phyloP scores from a whole-genome alignment of 2,329 filamentous ascomycete genomes.

The Calonectria hawksworthii region DNA sequence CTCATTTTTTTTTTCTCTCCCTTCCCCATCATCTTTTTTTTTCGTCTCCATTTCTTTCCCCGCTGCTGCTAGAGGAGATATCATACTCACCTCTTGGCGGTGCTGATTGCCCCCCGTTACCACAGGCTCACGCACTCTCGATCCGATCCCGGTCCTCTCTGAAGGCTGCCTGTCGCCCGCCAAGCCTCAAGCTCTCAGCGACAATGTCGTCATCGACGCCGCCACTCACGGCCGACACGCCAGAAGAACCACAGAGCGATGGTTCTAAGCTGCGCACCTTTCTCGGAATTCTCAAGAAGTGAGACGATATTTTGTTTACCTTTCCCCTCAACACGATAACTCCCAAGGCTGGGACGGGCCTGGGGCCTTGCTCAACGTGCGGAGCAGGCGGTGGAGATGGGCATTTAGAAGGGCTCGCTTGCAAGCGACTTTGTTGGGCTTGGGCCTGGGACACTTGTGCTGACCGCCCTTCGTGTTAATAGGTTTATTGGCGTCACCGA shows the following conservation, averaged over 20 bases:
- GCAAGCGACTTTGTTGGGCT: conserved; percentile 20
- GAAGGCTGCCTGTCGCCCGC: conserved; percentile 12
- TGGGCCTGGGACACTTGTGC: conserved; percentile 29
- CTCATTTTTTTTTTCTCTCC: conserved; percentile 27
- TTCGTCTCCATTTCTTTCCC: background rate
- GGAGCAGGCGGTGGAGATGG: conserved; percentile 34
- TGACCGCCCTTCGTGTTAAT: conserved; percentile 46
- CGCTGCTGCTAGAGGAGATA: conserved; percentile 13
- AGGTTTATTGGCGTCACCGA: conserved; percentile 97
- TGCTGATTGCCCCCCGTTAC: conserved; percentile 13
- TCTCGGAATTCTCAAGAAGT: conserved; percentile 89
- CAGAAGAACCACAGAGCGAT: conserved; percentile 75
- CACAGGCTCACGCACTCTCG: background rate
- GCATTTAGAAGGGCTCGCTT: conserved; percentile 12
- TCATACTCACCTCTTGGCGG: conserved; percentile 9
- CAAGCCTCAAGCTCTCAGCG: conserved; percentile 31
- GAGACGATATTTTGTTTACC: conserved; percentile 52
- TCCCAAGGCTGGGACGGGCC: conserved; percentile 28
- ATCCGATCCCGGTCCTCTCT: background rate
- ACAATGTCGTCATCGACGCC: conserved; percentile 56
- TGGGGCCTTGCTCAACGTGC: conserved; percentile 32
- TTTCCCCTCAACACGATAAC: conserved; percentile 28
- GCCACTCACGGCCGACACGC: conserved; percentile 49
- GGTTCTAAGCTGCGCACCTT: conserved; percentile 92
- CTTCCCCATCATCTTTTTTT: conserved; percentile 13